phyloP scores from a whole-genome alignment of 257 asterid genomes.

The Capsicum chinense region DNA sequence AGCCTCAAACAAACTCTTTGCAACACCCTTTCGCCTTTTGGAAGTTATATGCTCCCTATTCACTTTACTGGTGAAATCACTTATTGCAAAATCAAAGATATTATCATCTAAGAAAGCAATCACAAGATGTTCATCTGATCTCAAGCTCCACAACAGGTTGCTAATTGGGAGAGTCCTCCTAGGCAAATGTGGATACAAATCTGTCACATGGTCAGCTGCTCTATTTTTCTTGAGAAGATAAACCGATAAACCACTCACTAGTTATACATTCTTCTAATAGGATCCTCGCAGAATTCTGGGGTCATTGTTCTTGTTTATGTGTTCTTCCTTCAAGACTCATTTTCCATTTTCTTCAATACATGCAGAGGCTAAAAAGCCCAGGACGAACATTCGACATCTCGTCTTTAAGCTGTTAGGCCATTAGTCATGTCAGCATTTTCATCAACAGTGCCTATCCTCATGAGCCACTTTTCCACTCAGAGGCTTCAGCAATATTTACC shows the following conservation, averaged over 20 bases:
- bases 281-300: constrained; percentile 12
- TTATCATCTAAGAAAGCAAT: not conserved
- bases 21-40: not conserved
- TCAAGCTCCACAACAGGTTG: not conserved
- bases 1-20: not conserved
- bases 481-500: not conserved
- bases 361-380: not conserved
- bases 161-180: not conserved
- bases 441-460: not conserved
- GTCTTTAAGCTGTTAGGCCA: not conserved
- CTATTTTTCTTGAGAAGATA: not conserved
- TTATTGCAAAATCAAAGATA: not conserved
- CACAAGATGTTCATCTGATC: not conserved
- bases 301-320: not conserved
- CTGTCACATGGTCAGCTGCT: not conserved
- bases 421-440: not conserved
- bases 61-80: not conserved
- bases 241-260: not conserved
- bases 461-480: not conserved
- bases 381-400: constrained; percentile 7
- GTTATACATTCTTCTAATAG: not conserved
- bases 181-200: not conserved
- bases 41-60: not conserved
- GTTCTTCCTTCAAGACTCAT: not conserved
- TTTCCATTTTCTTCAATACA: not conserved